These are phyloP conservation scores for Hortaea werneckii DNA, from an alignment of 2,329 filamentous ascomycete genomes.

Conservation along the genomic window DNA sequence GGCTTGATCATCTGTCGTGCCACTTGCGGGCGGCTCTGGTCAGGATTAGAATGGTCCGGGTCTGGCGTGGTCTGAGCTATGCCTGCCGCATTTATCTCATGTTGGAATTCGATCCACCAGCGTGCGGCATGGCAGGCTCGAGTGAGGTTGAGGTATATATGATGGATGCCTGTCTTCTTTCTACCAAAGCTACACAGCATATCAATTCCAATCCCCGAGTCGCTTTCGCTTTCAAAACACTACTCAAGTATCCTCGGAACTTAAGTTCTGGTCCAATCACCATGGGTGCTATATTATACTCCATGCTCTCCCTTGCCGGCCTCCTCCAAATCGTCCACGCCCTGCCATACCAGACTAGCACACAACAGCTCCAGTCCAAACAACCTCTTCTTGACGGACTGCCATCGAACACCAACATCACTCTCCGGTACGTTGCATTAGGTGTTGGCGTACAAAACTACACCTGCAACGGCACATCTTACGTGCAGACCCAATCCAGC, in stretches of 20 bases:
- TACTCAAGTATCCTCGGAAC: not conserved
- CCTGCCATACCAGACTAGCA: not conserved
- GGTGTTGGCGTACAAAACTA: constrained; percentile 62
- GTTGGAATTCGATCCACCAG: not conserved
- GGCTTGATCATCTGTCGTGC: too few species aligned
- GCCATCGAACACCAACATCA: not conserved
- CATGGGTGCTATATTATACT: not conserved
- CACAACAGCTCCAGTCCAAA: not conserved
- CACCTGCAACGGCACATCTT: constrained; percentile 39
- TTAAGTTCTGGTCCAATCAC: not conserved
- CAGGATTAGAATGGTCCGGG: not conserved
- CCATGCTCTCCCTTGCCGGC: not conserved
- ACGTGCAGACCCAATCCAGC: constrained; percentile 23
- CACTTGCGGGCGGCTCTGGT: not conserved
- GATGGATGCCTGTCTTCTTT: not conserved
- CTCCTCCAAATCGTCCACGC: not conserved
- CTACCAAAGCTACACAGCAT: not conserved
- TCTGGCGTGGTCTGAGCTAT: not conserved
- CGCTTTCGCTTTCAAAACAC: not conserved
- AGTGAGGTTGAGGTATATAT: not conserved
- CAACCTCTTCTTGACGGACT: not conserved
- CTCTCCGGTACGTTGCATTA: constrained; percentile 38
- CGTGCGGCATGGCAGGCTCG: not conserved
- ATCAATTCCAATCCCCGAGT: not conserved
- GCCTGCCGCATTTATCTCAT: not conserved